These are phyloP conservation scores for Coleophoma eucalyptorum DNA, from an alignment of 2,329 filamentous ascomycete genomes.

Conservation along the genomic window DNA sequence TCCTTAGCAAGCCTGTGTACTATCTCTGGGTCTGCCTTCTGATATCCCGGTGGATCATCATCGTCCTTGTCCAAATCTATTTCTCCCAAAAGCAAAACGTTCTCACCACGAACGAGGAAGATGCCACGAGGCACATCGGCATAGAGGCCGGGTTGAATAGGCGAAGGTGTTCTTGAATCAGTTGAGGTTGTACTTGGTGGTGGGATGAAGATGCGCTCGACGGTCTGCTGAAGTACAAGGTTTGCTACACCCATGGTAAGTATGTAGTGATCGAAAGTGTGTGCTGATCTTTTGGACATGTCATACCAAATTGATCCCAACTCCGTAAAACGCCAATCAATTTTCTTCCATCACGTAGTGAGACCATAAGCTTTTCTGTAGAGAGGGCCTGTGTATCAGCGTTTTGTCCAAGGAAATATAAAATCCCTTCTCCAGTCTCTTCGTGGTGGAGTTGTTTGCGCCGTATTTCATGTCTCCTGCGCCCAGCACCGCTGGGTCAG, in stretches of 20 bases:
- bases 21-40: slow-evolving; percentile 59
- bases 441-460: too few species aligned
- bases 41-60: slow-evolving; percentile 68
- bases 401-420: too few species aligned
- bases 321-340: slow-evolving; percentile 87
- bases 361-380: slow-evolving; percentile 88
- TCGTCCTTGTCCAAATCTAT: slow-evolving; percentile 97
- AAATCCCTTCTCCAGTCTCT: too few species aligned
- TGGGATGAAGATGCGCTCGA: slow-evolving; percentile 73
- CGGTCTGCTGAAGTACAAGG: slow-evolving; percentile 87
- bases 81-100: slow-evolving; percentile 92
- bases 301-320: slow-evolving; percentile 95
- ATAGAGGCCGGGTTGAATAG: slow-evolving; percentile 54
- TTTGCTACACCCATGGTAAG: slow-evolving; percentile 59
- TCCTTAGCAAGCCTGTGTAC: slow-evolving; percentile 73
- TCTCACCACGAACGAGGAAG: slow-evolving; percentile 92
- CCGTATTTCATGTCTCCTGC: background rate
- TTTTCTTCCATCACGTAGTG: slow-evolving; percentile 90
- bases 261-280: background rate
- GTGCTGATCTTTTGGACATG: background rate
- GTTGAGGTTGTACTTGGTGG: slow-evolving; percentile 37
- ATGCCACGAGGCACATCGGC: slow-evolving; percentile 83
- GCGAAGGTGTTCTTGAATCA: slow-evolving; percentile 10
- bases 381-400: background rate
- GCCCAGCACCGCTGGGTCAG: background rate